A percentile compares a stretch with the other conserved stretches of the same genome.
These are phyloP conservation scores for Elsinoe perseae DNA, from an alignment of 2,329 filamentous ascomycete genomes.

Conservation along the genomic window DNA sequence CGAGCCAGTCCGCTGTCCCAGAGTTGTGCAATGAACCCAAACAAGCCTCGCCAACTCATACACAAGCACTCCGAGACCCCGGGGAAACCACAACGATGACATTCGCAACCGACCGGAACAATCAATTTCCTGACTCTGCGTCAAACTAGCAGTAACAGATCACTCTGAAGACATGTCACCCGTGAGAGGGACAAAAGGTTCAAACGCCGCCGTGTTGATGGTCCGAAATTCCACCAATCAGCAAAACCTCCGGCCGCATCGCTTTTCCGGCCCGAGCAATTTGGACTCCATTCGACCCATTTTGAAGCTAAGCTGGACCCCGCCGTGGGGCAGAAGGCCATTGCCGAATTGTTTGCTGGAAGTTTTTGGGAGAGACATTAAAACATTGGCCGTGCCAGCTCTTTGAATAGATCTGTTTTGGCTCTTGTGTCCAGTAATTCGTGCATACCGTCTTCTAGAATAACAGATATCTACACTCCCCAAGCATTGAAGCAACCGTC, in stretches of 20 bases:
- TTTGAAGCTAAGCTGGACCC: background rate
- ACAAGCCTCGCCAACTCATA: conserved; percentile 6
- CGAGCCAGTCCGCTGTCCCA: background rate
- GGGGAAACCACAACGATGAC: background rate
- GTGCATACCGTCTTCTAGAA: too few relatives aligned
- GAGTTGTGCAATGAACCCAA: background rate
- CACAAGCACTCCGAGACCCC: background rate
- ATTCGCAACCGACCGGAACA: background rate
- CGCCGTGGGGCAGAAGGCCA: conserved; percentile 10
- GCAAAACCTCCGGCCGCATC: background rate
- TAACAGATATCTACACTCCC: background rate
- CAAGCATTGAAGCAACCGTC: background rate
- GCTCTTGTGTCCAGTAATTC: background rate
- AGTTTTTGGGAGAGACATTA: background rate
- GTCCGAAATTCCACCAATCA: conserved; percentile 8
- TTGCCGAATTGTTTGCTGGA: background rate
- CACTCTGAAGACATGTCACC: background rate
- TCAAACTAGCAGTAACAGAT: background rate
- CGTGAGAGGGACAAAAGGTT: background rate
- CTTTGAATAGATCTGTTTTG: background rate
- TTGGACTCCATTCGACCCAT: too few relatives aligned
- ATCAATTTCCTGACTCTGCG: conserved; percentile 12
- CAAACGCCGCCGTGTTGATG: background rate
- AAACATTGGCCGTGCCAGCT: background rate
- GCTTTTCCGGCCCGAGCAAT: background rate